Evolutionary conservation across 331 rosid species (phyloP).

Genomic region (Ulmus americana): DNA sequence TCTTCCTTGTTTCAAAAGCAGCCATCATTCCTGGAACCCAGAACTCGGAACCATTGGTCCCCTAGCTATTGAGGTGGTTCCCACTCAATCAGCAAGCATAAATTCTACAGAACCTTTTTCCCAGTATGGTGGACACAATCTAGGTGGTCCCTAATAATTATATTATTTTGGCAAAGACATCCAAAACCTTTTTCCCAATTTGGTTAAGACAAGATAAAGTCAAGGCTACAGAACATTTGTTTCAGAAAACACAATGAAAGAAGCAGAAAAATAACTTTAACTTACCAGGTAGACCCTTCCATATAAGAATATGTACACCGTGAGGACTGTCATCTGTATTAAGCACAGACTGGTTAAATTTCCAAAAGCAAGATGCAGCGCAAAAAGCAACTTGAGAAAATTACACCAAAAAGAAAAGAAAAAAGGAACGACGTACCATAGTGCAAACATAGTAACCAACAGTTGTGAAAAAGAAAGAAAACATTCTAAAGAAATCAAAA

Average conservation of each 20-base stretch:
- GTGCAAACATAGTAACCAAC: conserved; percentile 94
- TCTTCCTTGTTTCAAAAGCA: too few relatives aligned
- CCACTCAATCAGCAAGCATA: too few relatives aligned
- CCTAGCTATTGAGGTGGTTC: too few relatives aligned
- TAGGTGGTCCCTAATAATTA: not conserved
- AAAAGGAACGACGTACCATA: conserved; percentile 47
- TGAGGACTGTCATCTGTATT: conserved; percentile 93
- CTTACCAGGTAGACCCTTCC: conserved; percentile 85
- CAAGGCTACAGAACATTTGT: not conserved
- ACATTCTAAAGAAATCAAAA: conserved; percentile 93
- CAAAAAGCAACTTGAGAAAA: not conserved
- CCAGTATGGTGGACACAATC: too few relatives aligned
- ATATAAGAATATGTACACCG: conserved; percentile 79
- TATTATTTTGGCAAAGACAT: too few relatives aligned
- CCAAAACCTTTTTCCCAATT: too few relatives aligned
- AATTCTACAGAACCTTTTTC: too few relatives aligned
- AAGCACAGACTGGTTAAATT: conserved; percentile 6
- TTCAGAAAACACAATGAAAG: not conserved
- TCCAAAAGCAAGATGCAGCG: conserved; percentile 5
- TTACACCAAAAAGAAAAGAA: conserved; percentile 7
- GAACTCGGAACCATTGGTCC: too few relatives aligned
- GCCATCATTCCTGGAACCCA: too few relatives aligned
- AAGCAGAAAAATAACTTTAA: conserved; percentile 7
- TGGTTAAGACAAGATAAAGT: not conserved
- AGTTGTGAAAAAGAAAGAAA: conserved; percentile 87